Evolutionary conservation across 2,329 filamentous ascomycete genomes (phyloP).

Genomic region (Trichoderma afroharzianum): DNA sequence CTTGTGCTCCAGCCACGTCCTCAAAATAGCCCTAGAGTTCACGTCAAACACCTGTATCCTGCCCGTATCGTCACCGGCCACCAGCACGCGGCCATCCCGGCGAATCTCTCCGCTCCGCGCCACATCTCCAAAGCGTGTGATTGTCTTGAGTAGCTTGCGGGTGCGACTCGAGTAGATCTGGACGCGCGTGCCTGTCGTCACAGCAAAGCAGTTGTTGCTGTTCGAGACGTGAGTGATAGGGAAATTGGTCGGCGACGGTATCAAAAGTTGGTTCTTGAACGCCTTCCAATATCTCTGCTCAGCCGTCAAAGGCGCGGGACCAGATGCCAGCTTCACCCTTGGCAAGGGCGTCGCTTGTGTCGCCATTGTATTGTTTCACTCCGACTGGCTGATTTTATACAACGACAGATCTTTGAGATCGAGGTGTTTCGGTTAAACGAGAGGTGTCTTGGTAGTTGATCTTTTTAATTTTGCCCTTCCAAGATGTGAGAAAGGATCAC

Average conservation of each 20-base stretch:
- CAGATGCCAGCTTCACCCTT: conserved; percentile 77
- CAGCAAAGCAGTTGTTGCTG: conserved; percentile 74
- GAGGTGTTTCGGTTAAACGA: neutral
- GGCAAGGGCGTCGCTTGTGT: conserved; percentile 78
- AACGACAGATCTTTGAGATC: neutral
- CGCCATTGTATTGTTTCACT: conserved; percentile 58
- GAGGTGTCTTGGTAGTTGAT: neutral
- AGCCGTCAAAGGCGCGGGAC: conserved; percentile 77
- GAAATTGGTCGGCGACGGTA: conserved; percentile 86
- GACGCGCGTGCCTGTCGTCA: conserved; percentile 89
- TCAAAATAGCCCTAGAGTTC: conserved; percentile 80
- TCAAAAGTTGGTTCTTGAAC: conserved; percentile 86
- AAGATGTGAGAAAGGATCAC: neutral
- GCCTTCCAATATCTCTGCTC: conserved; percentile 96
- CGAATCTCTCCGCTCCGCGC: conserved; percentile 87
- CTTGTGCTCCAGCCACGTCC: conserved; percentile 92
- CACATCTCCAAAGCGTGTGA: conserved; percentile 88
- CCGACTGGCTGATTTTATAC: neutral
- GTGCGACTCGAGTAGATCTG: conserved; percentile 93
- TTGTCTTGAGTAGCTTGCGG: conserved; percentile 87
- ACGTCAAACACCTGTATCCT: conserved; percentile 95
- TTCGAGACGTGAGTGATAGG: conserved; percentile 88
- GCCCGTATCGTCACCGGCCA: conserved; percentile 88
- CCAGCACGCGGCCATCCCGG: conserved; percentile 80
- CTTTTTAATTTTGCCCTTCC: neutral